These are phyloP conservation scores for Ascochyta fabae DNA, from an alignment of 2,329 filamentous ascomycete species.

Conservation along the genomic window DNA sequence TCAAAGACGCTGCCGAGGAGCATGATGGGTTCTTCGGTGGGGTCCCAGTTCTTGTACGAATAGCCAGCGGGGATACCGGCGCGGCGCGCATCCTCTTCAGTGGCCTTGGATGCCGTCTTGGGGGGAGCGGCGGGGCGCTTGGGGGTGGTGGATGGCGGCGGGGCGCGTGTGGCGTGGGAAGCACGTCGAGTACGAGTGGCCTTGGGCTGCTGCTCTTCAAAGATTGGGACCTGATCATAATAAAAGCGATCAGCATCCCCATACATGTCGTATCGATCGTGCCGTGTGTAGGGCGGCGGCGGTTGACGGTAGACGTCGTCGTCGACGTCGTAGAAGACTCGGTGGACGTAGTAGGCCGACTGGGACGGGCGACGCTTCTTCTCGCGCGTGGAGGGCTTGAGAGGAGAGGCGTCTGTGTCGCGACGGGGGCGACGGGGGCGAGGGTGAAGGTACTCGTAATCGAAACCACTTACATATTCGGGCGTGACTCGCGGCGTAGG, in stretches of 20 bases:
- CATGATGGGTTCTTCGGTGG: conserved; percentile 89
- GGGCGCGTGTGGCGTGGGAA: conserved; percentile 58
- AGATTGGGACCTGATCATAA: conserved; percentile 58
- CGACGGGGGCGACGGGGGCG: conserved; percentile 51
- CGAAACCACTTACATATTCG: conserved; percentile 69
- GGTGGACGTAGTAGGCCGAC: conserved; percentile 62
- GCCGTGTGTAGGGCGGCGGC: conserved; percentile 58
- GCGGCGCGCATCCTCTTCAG: conserved; percentile 68
- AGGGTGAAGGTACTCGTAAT: conserved; percentile 58
- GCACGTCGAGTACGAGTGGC: conserved; percentile 60
- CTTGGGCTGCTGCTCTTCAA: conserved; percentile 52
- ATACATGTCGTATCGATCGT: conserved; percentile 61
- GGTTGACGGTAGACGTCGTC: conserved; percentile 54
- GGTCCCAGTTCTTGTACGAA: conserved; percentile 98
- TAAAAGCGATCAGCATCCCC: conserved; percentile 62
- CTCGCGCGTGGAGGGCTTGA: conserved; percentile 51
- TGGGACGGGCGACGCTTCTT: conserved; percentile 59
- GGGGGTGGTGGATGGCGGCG: conserved; percentile 42
- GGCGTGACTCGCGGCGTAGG: conserved; percentile 62
- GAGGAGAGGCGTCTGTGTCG: conserved; percentile 47
- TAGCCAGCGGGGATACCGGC: conserved; percentile 84
- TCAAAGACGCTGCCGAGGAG: conserved; percentile 95
- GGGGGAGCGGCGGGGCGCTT: conserved; percentile 43
- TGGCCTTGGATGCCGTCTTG: conserved; percentile 57
- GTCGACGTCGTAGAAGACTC: conserved; percentile 60